Conservation (phyloP, 129 eudicot species). For the Flaveria trinervia region DNA sequence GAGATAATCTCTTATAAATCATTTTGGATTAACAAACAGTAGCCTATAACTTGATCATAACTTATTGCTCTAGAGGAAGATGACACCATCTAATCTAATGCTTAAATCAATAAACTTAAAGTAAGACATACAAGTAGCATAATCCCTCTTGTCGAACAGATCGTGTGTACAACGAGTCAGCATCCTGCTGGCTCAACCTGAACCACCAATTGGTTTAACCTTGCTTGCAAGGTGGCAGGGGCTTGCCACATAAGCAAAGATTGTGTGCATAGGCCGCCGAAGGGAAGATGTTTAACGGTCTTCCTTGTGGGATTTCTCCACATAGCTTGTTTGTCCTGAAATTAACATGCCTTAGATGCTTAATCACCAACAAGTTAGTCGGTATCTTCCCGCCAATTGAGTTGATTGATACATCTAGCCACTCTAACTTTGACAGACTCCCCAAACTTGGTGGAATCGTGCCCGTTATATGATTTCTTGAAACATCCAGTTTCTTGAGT, state of each 20-base stretch:
- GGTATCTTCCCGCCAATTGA: constrained; percentile 70
- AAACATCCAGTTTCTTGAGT: constrained; percentile 66
- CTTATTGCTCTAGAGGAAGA: constrained; percentile 36
- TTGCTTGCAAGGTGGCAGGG: constrained; percentile 84
- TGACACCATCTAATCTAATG: constrained; percentile 28
- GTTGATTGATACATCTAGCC: constrained; percentile 83
- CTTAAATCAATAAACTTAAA: constrained; percentile 20
- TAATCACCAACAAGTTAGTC: constrained; percentile 54
- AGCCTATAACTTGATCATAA: constrained; percentile 28
- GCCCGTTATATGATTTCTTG: constrained; percentile 68
- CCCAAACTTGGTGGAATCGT: constrained; percentile 87
- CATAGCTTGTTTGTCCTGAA: constrained; percentile 83
- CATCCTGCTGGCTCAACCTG: constrained; percentile 59
- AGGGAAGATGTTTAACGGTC: constrained; percentile 77
- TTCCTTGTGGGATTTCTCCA: constrained; percentile 89
- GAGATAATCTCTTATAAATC: constrained; percentile 21
- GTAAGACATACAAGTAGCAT: constrained; percentile 17
- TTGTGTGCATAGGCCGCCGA: constrained; percentile 87
- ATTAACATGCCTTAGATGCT: constrained; percentile 61
- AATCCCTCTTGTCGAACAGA: constrained; percentile 4
- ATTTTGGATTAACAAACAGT: constrained; percentile 24
- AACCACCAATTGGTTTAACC: constrained; percentile 24
- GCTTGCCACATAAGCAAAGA: constrained; percentile 92
- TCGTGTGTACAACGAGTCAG: constrained; percentile 49
- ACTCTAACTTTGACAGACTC: constrained; percentile 54